Evolutionary conservation across 805 yeast genomes (phyloP).

Genomic region (Grigorovia transvaalensis): DNA sequence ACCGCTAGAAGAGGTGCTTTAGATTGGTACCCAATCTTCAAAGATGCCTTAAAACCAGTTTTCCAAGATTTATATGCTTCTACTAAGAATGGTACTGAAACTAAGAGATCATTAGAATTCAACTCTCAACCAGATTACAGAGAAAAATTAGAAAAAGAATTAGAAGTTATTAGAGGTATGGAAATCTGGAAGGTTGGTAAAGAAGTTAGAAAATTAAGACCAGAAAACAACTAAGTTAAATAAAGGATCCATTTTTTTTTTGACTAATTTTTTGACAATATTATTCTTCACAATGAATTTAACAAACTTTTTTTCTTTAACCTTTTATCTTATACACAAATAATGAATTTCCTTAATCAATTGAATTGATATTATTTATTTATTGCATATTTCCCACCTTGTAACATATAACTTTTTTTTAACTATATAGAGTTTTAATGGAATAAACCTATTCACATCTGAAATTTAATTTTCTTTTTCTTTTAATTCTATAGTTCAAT

Average conservation of each 20-base stretch:
- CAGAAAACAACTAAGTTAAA: slow-evolving; percentile 77
- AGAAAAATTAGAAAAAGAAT: slow-evolving; percentile 88
- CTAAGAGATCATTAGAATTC: slow-evolving; percentile 95
- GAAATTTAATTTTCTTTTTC: neutral
- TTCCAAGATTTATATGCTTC: slow-evolving; percentile 92
- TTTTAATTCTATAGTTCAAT: neutral
- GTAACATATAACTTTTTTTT: neutral
- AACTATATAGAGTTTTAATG: slow-evolving; percentile 2
- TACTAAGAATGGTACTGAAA: slow-evolving; percentile 93
- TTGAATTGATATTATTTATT: slow-evolving; percentile 19
- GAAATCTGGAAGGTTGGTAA: slow-evolving; percentile 99
- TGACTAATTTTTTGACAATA: neutral
- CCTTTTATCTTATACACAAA: neutral
- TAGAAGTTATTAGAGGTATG: slow-evolving; percentile 86
- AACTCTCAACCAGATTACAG: slow-evolving; percentile 98
- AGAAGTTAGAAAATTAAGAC: slow-evolving; percentile 99
- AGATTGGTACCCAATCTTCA: slow-evolving; percentile 99
- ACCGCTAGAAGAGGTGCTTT: slow-evolving; percentile 99
- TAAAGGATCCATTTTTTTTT: neutral
- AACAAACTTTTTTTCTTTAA: neutral
- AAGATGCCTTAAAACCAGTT: slow-evolving; percentile 97
- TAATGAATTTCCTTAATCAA: slow-evolving; percentile 12
- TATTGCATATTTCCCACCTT: neutral
- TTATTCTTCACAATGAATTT: neutral
- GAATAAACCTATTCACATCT: slow-evolving; percentile 4